Evolutionary conservation across 2,329 filamentous ascomycete species (phyloP), one percentile per base, ranked within the genome.

Genomic region (Dothideomycetes sp.): DNA sequence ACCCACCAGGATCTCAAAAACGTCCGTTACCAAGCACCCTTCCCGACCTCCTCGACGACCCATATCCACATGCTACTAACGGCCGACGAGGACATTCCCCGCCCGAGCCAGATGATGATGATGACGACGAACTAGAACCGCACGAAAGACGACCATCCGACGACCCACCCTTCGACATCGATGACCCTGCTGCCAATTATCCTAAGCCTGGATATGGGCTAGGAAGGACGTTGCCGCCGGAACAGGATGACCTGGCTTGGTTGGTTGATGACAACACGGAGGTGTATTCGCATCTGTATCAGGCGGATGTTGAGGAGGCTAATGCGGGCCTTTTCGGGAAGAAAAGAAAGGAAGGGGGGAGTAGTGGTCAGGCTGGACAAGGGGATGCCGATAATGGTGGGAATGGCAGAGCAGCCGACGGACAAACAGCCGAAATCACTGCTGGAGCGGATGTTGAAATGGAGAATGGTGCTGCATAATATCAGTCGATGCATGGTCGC

Each of bases 141-240:
- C 31, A 36, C 41, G 38, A 30, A 36, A 33, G 31, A 22, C 38
- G 15, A 12, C 31, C 39, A 34, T 29, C 50, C n/a, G 69, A 71
- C 44, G 69, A 75, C 34, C 68, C 73, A 29, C 70, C 72, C 34
- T 75, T 77, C 49, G 64, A 65, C 45, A 62, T 60, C 2, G 64
- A 68, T 40, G 64, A 68, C 43, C 67, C 68, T 17, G 67, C 68
- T 4, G 69, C 73, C 19, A 67, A 77, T 32, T 81, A 81, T 47
- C 77, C 77, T 0, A 71, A 70, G 45, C 64, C 77, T 5, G 79
- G 78, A 2, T 69, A 77, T 40, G 78, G 79, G 2, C 61, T 82
- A 4, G 65, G 63, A 47, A 52, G 49, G 5, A 69, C 65, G 17
- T 52, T 81, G 15, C 66, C 70, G 5, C 66, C 69, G 1, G 73